phyloP scores from a whole-genome alignment of 139 green algal species.

The Ettlia oleoabundans region DNA sequence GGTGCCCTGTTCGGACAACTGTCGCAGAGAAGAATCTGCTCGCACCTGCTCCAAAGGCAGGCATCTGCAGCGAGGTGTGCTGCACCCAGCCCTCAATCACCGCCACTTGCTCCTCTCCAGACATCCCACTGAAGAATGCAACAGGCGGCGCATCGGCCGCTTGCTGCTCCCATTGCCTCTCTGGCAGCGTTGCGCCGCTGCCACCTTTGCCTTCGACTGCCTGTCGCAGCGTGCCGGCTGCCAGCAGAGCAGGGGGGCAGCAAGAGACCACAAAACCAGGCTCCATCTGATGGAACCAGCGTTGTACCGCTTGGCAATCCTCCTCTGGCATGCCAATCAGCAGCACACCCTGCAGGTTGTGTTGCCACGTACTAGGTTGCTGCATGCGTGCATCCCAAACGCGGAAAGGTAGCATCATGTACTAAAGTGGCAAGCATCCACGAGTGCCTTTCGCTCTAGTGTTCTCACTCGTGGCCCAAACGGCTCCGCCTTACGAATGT shows the following conservation, averaged over 20 bases:
- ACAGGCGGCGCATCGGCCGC: background rate
- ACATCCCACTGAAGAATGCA: slow-evolving; percentile 7
- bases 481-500: background rate
- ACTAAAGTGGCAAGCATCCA: too few species aligned
- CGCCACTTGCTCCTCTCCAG: slow-evolving; percentile 23
- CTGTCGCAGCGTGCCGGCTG: background rate
- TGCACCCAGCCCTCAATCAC: slow-evolving; percentile 9
- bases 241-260: slow-evolving; percentile 17
- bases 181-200: background rate
- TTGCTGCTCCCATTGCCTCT: background rate
- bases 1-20: background rate
- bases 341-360: slow-evolving; percentile 24
- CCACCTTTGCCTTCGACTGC: too few species aligned
- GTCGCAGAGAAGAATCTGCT: too few species aligned
- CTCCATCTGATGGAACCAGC: slow-evolving; percentile 29
- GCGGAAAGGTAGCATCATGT: too few species aligned
- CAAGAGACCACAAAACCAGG: slow-evolving; percentile 6
- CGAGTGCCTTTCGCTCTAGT: too few species aligned
- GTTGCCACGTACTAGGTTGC: too few species aligned
- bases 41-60: background rate
- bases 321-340: slow-evolving; percentile 11
- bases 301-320: background rate
- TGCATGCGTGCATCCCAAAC: too few species aligned
- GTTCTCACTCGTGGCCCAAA: slow-evolving; percentile 21
- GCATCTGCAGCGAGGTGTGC: background rate